Percentiles rank a stretch among this genome's conserved stretches.
phyloP scores from a whole-genome alignment of 2,329 filamentous ascomycete species.

The Phyllosticta capitalensis region DNA sequence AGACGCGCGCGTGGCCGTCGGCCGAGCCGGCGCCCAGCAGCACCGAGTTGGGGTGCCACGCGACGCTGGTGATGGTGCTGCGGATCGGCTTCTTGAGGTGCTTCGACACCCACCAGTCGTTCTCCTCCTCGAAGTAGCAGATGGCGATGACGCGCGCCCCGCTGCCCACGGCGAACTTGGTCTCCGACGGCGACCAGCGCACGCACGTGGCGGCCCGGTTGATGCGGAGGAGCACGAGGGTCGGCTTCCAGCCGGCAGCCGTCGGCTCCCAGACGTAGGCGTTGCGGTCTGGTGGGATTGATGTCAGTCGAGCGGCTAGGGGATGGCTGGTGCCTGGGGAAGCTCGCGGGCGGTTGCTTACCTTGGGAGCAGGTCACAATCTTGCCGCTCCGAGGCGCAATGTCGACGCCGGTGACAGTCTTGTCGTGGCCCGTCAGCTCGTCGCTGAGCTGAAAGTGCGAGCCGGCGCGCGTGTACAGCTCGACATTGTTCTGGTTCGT shows the following conservation, averaged over 20 bases:
- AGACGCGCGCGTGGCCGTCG: conserved; percentile 89
- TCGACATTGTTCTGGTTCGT: conserved; percentile 84
- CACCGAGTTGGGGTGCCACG: conserved; percentile 97
- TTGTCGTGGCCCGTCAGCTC: conserved; percentile 96
- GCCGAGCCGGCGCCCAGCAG: conserved; percentile 92
- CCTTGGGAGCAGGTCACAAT: conserved; percentile 98
- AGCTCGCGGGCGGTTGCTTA: conserved; percentile 29
- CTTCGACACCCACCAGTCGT: conserved; percentile 99
- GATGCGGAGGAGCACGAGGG: conserved; percentile 90
- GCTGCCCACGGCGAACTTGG: conserved; percentile 94
- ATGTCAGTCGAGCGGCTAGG: conserved; percentile 13
- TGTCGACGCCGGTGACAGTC: conserved; percentile 90
- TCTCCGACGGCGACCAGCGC: conserved; percentile 92
- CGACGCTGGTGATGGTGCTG: conserved; percentile 88
- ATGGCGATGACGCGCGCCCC: conserved; percentile 91
- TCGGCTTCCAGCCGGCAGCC: conserved; percentile 89
- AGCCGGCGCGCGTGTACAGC: conserved; percentile 68
- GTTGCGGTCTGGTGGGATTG: conserved; percentile 63
- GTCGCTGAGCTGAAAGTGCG: conserved; percentile 73
- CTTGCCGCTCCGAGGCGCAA: conserved; percentile 79
- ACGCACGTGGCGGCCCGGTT: conserved; percentile 95
- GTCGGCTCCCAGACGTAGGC: conserved; percentile 96
- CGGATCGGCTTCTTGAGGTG: conserved; percentile 98
- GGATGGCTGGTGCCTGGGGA: not conserved
- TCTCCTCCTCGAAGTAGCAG: conserved; percentile 98